Percentiles rank a stretch among this genome's conserved stretches.
Conservation (phyloP, 257 asterid species). For the Nicotiana tomentosiformis region DNA sequence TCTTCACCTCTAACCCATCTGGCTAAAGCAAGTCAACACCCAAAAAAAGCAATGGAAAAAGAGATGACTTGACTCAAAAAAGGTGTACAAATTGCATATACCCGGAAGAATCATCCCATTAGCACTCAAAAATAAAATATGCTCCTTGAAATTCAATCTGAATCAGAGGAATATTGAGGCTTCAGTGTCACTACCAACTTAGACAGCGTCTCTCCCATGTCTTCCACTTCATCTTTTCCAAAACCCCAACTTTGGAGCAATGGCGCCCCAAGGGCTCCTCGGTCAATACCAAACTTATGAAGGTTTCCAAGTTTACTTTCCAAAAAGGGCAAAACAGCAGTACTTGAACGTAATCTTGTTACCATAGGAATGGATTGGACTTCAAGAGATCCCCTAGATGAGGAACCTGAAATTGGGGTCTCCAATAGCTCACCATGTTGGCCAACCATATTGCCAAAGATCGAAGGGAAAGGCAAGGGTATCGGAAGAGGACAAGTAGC, state of each 20-base stretch:
- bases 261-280: conserved; percentile 62
- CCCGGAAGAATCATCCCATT: not conserved
- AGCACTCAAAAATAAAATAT: not conserved
- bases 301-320: conserved; percentile 57
- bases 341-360: conserved; percentile 80
- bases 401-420: conserved; percentile 28
- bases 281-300: conserved; percentile 54
- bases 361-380: conserved; percentile 88
- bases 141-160: conserved; percentile 39
- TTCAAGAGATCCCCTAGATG: conserved; percentile 68
- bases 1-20: not conserved
- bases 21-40: not conserved
- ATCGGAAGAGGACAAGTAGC: conserved; percentile 83
- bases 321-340: conserved; percentile 66
- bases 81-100: not conserved
- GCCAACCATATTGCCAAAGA: conserved; percentile 58
- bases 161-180: conserved; percentile 56
- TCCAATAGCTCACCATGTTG: conserved; percentile 57
- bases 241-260: conserved; percentile 72
- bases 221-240: conserved; percentile 66
- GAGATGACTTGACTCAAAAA: not conserved
- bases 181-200: conserved; percentile 49
- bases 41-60: not conserved
- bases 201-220: conserved; percentile 65
- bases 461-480: conserved; percentile 84